Evolutionary conservation across 1,284 basidiomycete genomes (phyloP).

Genomic region (Microbotryum violaceum): DNA sequence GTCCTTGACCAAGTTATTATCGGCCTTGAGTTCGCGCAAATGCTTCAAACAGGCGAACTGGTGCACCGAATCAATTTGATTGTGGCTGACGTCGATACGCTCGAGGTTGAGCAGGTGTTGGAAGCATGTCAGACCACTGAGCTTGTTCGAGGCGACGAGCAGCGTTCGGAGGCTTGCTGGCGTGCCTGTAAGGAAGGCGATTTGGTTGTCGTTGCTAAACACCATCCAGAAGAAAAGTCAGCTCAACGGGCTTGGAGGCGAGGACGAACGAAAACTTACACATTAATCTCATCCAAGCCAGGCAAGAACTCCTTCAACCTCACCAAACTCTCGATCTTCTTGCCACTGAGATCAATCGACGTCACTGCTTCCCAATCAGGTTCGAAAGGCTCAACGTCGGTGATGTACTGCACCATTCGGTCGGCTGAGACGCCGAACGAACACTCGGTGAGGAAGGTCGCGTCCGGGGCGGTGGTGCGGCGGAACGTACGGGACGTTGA

Average conservation of each 20-base stretch:
- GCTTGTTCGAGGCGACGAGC: constrained; percentile 69
- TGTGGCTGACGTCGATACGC: constrained; percentile 81
- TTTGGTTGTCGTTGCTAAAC: constrained; percentile 60
- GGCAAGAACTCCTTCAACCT: constrained; percentile 91
- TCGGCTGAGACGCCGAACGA: constrained; percentile 90
- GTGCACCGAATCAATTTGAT: constrained; percentile 74
- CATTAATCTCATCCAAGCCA: constrained; percentile 63
- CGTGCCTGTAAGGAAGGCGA: constrained; percentile 80
- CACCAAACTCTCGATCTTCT: constrained; percentile 78
- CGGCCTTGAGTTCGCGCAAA: constrained; percentile 78
- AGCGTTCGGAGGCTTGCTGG: constrained; percentile 69
- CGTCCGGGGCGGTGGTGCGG: constrained; percentile 44
- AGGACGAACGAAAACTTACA: constrained; percentile 52
- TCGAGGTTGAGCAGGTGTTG: constrained; percentile 78
- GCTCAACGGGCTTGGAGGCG: background rate
- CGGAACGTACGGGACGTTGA: constrained; percentile 30
- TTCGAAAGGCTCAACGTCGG: constrained; percentile 89
- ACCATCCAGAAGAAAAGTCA: background rate
- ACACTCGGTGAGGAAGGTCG: constrained; percentile 82
- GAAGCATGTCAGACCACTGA: constrained; percentile 82
- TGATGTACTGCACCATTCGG: constrained; percentile 81
- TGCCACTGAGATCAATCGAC: constrained; percentile 67
- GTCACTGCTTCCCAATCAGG: constrained; percentile 83
- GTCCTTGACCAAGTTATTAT: constrained; percentile 68
- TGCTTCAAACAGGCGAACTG: constrained; percentile 77